phyloP scores from a whole-genome alignment of 2,329 filamentous ascomycete genomes.

The Amesomyces nigricolor region DNA sequence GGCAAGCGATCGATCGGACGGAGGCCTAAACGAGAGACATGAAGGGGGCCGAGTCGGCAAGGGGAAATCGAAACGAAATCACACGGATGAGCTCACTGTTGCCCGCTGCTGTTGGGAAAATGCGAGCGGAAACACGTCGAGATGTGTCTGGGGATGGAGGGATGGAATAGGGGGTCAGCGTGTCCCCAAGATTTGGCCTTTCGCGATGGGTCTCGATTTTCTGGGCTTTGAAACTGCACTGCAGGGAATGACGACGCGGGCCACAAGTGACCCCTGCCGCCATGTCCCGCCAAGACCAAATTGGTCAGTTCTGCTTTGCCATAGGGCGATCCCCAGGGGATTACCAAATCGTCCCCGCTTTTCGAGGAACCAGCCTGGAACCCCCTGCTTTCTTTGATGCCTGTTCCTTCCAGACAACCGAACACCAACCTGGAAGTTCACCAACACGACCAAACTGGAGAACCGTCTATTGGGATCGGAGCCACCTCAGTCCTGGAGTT shows the following conservation, averaged over 20 bases:
- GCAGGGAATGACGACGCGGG: slow-evolving; percentile 9
- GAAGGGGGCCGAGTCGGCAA: slow-evolving; percentile 9
- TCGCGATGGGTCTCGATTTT: slow-evolving; percentile 10
- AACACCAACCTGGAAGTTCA: too few species aligned
- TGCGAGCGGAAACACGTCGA: neutral
- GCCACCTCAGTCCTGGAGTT: too few species aligned
- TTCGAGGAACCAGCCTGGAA: neutral
- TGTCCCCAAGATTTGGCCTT: slow-evolving; percentile 8
- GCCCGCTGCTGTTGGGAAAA: slow-evolving; percentile 1
- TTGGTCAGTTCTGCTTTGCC: neutral
- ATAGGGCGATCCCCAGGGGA: neutral
- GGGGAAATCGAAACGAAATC: neutral
- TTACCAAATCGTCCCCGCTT: slow-evolving; percentile 2
- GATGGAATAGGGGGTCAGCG: slow-evolving; percentile 1
- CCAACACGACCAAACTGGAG: neutral
- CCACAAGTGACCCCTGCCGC: neutral
- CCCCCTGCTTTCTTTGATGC: too few species aligned
- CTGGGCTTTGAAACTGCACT: slow-evolving; percentile 1
- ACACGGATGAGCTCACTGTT: neutral
- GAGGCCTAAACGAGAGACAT: slow-evolving; percentile 21
- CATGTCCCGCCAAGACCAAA: neutral
- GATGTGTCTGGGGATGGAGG: neutral
- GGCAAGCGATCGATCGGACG: slow-evolving; percentile 5
- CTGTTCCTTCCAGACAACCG: too few species aligned
- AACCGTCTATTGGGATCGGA: neutral